These are phyloP conservation scores for Colletotrichum tamarilloi DNA, from an alignment of 2,329 filamentous ascomycete species.

Conservation along the genomic window DNA sequence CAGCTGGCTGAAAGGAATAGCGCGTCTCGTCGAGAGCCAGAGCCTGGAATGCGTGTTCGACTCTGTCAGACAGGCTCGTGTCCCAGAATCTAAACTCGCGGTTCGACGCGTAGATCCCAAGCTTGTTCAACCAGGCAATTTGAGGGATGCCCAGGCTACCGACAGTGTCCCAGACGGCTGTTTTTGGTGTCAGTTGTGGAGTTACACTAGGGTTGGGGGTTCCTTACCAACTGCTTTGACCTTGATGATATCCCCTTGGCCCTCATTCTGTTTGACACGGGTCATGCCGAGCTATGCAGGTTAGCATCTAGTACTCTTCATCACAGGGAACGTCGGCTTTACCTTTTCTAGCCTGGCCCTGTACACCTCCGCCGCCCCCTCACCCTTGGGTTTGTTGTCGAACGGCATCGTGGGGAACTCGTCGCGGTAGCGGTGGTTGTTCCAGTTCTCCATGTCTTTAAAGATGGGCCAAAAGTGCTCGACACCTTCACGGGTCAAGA, in stretches of 20 bases:
- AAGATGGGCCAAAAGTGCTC: slow-evolving; percentile 67
- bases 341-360: slow-evolving; percentile 56
- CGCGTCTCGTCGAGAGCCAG: slow-evolving; percentile 68
- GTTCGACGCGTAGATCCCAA: slow-evolving; percentile 58
- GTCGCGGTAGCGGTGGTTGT: slow-evolving; percentile 56
- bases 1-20: slow-evolving; percentile 63
- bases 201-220: slow-evolving; percentile 32
- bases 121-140: slow-evolving; percentile 55
- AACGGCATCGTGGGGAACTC: slow-evolving; percentile 60
- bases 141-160: slow-evolving; percentile 58
- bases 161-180: slow-evolving; percentile 56
- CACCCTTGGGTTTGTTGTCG: slow-evolving; percentile 59
- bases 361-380: slow-evolving; percentile 54
- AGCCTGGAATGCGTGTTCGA: slow-evolving; percentile 70
- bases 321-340: slow-evolving; percentile 23
- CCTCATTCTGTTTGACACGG: slow-evolving; percentile 51
- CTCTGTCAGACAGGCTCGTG: slow-evolving; percentile 61
- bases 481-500: slow-evolving; percentile 64
- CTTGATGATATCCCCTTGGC: slow-evolving; percentile 55
- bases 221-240: slow-evolving; percentile 55
- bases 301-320: not conserved
- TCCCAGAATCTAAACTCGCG: slow-evolving; percentile 65
- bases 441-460: slow-evolving; percentile 67
- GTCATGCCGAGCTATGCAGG: slow-evolving; percentile 44
- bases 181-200: not conserved